These are phyloP conservation scores for Chlamydomonas schloesseri DNA, from an alignment of 139 green algal species.

Conservation along the genomic window DNA sequence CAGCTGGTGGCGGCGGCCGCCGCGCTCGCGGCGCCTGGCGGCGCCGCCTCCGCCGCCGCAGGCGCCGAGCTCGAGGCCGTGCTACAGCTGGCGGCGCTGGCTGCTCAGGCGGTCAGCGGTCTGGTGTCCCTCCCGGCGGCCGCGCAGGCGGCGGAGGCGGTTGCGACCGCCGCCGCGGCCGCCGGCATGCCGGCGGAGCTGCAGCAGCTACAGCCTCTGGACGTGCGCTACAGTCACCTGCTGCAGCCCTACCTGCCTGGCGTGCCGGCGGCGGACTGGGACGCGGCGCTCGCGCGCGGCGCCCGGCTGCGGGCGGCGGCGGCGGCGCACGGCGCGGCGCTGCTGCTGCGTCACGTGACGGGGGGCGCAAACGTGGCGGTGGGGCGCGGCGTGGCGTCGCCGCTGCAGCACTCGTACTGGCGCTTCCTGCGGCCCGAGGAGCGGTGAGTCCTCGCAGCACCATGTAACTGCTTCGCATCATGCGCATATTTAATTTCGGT, in stretches of 20 bases:
- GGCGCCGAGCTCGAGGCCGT: background rate
- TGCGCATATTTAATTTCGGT: no score
- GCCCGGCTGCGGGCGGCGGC: background rate
- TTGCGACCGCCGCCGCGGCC: background rate
- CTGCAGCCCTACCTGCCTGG: constrained; percentile 15
- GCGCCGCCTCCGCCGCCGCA: no score
- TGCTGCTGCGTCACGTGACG: constrained; percentile 38
- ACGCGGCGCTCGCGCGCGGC: background rate
- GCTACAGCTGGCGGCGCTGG: constrained; percentile 46
- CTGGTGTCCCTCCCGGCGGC: constrained; percentile 31
- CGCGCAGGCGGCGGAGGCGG: background rate
- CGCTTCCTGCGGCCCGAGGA: constrained; percentile 62
- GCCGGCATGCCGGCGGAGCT: constrained; percentile 40
- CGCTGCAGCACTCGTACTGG: constrained; percentile 72
- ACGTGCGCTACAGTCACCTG: constrained; percentile 39
- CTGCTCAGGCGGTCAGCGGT: background rate
- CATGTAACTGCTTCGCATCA: background rate
- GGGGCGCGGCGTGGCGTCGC: constrained; percentile 19
- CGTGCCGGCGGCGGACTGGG: constrained; percentile 5
- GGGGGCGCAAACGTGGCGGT: constrained; percentile 21
- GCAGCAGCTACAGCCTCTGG: constrained; percentile 39
- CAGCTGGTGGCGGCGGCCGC: background rate
- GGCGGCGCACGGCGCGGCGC: constrained; percentile 8
- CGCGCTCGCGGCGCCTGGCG: background rate
- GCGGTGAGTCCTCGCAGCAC: no score